Percentiles rank a stretch among this genome's conserved stretches.
Conservation (phyloP, 1,284 basidiomycete genomes). For the Ustilago xerochloae region DNA sequence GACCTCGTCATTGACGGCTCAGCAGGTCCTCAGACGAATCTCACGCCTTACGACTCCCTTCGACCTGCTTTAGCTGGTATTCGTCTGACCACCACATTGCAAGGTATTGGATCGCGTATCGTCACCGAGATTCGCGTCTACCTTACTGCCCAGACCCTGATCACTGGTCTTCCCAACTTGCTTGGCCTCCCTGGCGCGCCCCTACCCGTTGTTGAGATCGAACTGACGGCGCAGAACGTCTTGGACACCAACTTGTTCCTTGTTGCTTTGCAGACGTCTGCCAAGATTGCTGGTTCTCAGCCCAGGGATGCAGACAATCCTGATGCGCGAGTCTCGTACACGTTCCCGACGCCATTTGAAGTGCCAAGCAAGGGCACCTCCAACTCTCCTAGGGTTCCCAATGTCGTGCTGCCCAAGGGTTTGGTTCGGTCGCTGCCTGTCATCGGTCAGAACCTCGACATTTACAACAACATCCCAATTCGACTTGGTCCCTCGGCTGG, state of each 20-base stretch:
- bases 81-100: slow-evolving; percentile 72
- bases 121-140: slow-evolving; percentile 50
- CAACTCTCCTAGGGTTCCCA: slow-evolving; percentile 33
- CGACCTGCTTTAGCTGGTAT: slow-evolving; percentile 74
- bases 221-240: slow-evolving; percentile 36
- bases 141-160: slow-evolving; percentile 37
- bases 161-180: slow-evolving; percentile 32
- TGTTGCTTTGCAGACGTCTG: slow-evolving; percentile 35
- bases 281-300: slow-evolving; percentile 24
- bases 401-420: slow-evolving; percentile 53
- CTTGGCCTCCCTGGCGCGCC: slow-evolving; percentile 11
- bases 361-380: slow-evolving; percentile 14
- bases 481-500: slow-evolving; percentile 37
- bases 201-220: slow-evolving; percentile 33
- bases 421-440: slow-evolving; percentile 38
- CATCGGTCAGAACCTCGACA: slow-evolving; percentile 50
- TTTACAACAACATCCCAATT: slow-evolving; percentile 44
- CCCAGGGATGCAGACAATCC: slow-evolving; percentile 27
- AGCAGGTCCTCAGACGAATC: slow-evolving; percentile 52
- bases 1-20: slow-evolving; percentile 39
- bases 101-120: slow-evolving; percentile 69
- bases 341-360: slow-evolving; percentile 36
- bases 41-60: slow-evolving; percentile 77
- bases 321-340: slow-evolving; percentile 39
- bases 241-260: slow-evolving; percentile 42